Conservation (phyloP, 2,329 filamentous ascomycete genomes). For the Penicillium sp. region DNA sequence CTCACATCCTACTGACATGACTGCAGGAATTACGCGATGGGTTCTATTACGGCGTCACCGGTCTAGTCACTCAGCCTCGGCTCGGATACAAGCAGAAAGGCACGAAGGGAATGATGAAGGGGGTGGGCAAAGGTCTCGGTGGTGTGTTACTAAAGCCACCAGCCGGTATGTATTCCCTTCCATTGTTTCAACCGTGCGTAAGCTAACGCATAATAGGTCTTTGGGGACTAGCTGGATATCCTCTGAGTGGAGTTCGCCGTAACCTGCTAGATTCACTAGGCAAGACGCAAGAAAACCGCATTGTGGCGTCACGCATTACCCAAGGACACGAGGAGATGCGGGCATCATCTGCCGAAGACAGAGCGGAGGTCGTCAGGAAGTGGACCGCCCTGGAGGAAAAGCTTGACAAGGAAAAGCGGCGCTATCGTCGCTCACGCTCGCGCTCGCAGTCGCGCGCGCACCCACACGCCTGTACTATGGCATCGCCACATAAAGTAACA, state of each 20-base stretch:
- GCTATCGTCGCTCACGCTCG: background rate
- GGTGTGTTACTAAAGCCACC: constrained; percentile 76
- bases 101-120: constrained; percentile 67
- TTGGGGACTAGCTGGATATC: constrained; percentile 25
- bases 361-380: constrained; percentile 14
- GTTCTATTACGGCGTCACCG: constrained; percentile 75
- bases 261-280: constrained; percentile 23
- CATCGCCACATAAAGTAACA: background rate
- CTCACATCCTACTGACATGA: background rate
- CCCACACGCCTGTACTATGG: background rate
- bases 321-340: constrained; percentile 23
- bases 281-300: constrained; percentile 12
- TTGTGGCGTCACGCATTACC: constrained; percentile 18
- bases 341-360: constrained; percentile 12
- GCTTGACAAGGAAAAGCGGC: background rate
- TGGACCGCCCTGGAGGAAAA: constrained; percentile 16
- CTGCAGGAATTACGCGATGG: constrained; percentile 65
- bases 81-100: constrained; percentile 64
- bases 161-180: constrained; percentile 53
- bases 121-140: constrained; percentile 76
- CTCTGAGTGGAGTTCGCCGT: constrained; percentile 24
- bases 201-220: constrained; percentile 12
- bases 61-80: constrained; percentile 72
- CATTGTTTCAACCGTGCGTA: background rate
- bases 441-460: background rate